Base-by-base conservation (phyloP, 176 grass and related monocot genomes). In the Zoysia japonica region DNA sequence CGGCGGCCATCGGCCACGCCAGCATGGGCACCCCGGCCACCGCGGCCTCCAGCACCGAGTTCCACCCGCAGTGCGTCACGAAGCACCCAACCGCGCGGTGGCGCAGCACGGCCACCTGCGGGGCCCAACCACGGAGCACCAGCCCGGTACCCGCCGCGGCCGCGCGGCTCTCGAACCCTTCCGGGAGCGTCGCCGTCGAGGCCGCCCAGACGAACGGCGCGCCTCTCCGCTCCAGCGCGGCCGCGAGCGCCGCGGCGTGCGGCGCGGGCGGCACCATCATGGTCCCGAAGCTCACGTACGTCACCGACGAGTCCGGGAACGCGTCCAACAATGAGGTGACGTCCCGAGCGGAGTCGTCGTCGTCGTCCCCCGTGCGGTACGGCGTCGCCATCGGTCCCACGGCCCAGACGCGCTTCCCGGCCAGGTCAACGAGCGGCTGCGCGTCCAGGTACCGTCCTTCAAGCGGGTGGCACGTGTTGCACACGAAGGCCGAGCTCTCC, bases 31-130 rank as follows among this genome's bases (percentile, higher is more conserved):
- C 88, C 2, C 88, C 90, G 1, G 90, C 80, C 0, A 77, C 55
- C 11, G 65, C 59, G 6, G 88, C 59, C 76, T 92, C 86, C 65
- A 88, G 54, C 67, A 88, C 79, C 36, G 83, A 92, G 74, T 92
- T 88, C 90, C 90, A 92, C 13, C 90, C 86, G 46, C 90, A 92
- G 78, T 86, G 86, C 16, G 83, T 89, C 74, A 92, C 35, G 78
- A 91, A 93, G 80, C 80, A 84, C 39, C 85, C 85, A 4, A 93
- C 80, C 17, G 88, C 80, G 46, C 40, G 11, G 77, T 97, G 88
- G 14, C 81, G 72, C 72, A 97, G 82, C 50, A 61, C 78, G 0
- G 77, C 85, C 72, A 89, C 76, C 79, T 97, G 88, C 35, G 87
- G 90, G 11, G 85, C 90, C 93, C 87, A 92, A 49, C 87, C 80